Conservation (phyloP, 2,329 filamentous ascomycete genomes). For the Colletotrichum eremochloae region DNA sequence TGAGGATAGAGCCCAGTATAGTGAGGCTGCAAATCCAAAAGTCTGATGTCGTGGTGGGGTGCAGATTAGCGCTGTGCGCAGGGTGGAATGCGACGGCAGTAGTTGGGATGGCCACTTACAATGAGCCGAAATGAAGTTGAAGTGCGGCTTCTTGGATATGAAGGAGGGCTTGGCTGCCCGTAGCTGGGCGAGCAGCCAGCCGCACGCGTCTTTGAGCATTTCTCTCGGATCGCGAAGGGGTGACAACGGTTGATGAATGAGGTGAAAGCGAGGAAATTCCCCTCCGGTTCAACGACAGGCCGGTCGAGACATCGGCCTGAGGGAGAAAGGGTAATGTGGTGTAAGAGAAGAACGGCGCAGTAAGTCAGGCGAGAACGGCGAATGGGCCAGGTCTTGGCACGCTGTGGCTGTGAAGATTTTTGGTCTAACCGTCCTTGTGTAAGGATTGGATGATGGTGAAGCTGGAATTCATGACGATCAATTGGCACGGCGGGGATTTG, state of each 20-base stretch:
- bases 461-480: constrained; percentile 39
- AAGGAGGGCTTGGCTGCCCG: constrained; percentile 68
- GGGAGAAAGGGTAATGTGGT: constrained; percentile 21
- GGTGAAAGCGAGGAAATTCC: constrained; percentile 7
- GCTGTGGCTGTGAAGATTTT: constrained; percentile 39
- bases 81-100: constrained; percentile 16
- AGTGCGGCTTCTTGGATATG: constrained; percentile 72
- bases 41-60: constrained; percentile 62
- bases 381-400: constrained; percentile 38
- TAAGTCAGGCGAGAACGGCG: not conserved
- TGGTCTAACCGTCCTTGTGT: constrained; percentile 39
- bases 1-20: constrained; percentile 80
- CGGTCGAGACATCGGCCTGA: constrained; percentile 23
- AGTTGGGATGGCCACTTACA: constrained; percentile 65
- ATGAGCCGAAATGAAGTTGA: constrained; percentile 86
- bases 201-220: constrained; percentile 52
- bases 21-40: constrained; percentile 82
- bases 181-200: constrained; percentile 53
- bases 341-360: constrained; percentile 1
- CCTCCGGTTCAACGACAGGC: constrained; percentile 19
- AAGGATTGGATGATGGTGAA: constrained; percentile 39
- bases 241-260: not conserved
- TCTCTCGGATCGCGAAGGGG: constrained; percentile 30
- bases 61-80: constrained; percentile 32
- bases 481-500: constrained; percentile 23